Evolutionary conservation across 2,329 filamentous ascomycete genomes (phyloP), one percentile per base, ranked within the genome.

Genomic region (Neonectria punicea): DNA sequence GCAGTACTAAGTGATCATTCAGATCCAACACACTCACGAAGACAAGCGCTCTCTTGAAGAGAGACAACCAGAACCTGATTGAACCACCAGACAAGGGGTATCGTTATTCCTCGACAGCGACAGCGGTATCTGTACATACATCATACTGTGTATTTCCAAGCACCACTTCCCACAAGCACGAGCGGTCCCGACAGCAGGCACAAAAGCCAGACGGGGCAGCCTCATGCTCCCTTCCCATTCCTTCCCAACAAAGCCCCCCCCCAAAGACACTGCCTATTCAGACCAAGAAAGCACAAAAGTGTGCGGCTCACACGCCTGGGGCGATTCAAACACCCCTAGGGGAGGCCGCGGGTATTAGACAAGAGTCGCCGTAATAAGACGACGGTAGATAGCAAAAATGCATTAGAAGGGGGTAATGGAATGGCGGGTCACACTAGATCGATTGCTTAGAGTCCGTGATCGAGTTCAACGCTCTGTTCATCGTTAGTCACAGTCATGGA

Each of bases 281-380:
- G 57, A 58, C 59, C 58, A 58, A 62, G 50, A 62, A 65, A 58
- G 41, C 46, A 49, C 46, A 54, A 58, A 53, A 44, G 30, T 36
- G 61, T 63, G 63, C 63, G 55, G 50, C 53, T 49, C 28, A 43
- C 36, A 43, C 47, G 39, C 51, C 41, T 41, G 28, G 55, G 49
- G 34, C 25, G 22, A 8, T 49, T 47, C 39, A 49, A 47, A 51
- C 61, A 32, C 44, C 43, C 55, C 34, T 30, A 61, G n/a, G 62
- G n/a, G 62, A 61, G 65, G 65, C 70, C 62, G 72, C 69, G 71
- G 72, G 72, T 74, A 74, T 74, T 74, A 74, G 67, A 71, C 58
- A 74, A 70, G 66, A 69, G 63, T 69, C 69, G 62, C 62, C 58
- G 61, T 62, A 58, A 67, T 66, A 65, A 63, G 41, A 51, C 61